Conservation (phyloP, 441 rosid genomes). For the Pelargonium citronellum region DNA sequence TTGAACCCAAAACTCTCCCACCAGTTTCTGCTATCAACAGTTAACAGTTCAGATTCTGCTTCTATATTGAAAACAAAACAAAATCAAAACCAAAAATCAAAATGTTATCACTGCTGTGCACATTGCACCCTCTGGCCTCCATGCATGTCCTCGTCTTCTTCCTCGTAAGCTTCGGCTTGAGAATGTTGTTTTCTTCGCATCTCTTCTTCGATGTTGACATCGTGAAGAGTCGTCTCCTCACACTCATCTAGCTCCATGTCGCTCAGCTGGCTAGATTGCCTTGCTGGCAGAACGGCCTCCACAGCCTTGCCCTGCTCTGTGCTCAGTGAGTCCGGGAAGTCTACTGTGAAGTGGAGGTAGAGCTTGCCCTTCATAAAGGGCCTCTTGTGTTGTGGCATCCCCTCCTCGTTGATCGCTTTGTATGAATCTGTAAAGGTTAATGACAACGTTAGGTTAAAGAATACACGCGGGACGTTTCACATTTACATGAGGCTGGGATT, state of each 20-base stretch:
- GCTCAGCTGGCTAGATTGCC: constrained; percentile 44
- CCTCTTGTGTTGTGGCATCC: constrained; percentile 84
- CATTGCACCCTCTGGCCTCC: constrained; percentile 92
- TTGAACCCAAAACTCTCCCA: no score
- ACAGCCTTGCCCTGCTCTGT: constrained; percentile 66
- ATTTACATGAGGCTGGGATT: no score
- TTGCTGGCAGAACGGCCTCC: constrained; percentile 46
- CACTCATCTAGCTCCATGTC: constrained; percentile 96
- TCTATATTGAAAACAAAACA: background rate
- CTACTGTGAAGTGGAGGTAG: constrained; percentile 77
- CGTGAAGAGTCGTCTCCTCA: constrained; percentile 44
- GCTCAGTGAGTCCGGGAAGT: constrained; percentile 65
- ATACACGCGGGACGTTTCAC: no score
- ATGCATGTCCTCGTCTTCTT: constrained; percentile 65
- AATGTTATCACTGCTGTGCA: constrained; percentile 61
- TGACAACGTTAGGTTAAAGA: no score
- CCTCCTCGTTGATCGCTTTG: constrained; percentile 86
- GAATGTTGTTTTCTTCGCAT: constrained; percentile 69
- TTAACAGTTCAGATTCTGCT: background rate
- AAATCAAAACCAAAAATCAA: background rate
- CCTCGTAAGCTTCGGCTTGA: constrained; percentile 65
- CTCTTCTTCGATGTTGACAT: constrained; percentile 72
- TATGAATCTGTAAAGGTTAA: constrained; percentile 43
- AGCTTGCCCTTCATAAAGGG: constrained; percentile 92
- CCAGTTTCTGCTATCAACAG: no score